Evolutionary conservation across 2,329 filamentous ascomycete species (phyloP), one percentile per base, ranked within the genome.

Genomic region (Paraconiothyrium brasiliense): DNA sequence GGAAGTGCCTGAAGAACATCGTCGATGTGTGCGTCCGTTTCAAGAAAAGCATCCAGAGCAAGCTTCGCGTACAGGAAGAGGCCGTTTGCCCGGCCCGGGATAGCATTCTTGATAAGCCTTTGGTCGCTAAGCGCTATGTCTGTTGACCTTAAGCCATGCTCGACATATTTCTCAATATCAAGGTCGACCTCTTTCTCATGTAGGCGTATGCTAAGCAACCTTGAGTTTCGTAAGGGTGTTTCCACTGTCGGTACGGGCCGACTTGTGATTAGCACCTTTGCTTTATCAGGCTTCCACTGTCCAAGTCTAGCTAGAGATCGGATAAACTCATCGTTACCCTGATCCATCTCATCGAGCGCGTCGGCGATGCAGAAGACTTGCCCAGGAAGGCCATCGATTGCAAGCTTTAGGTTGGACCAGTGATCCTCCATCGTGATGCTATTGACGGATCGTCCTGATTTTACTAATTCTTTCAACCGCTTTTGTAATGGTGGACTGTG

Each of bases 271-370:
- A 83, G 30, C 0, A 84, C 62, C 59, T 84, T 84, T 59, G 83
- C 68, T 8, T 64, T 69, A 0, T 49, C 55, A 0, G 80, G 75
- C 3, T 61, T 65, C 66, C 68, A 72, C 5, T 70, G 61, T 0
- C 76, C 78, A 0, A 84, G 68, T 0, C 62, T 55, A 1, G 68
- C 71, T 0, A 84, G 2, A 65, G 52, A 3, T 72, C 50, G 2
- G 83, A 60, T 34, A 83, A 81, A 50, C 1, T 34, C 78, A 74
- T 16, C 75, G 13, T 80, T 68, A 0, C 70, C 77, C n/a, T 67
- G 43, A 44, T 82, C 79, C 77, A 84, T 83, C 66, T 85, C 83
- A 60, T 85, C 83, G 2, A 84, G 71, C 0, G 81, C 82, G 61
- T 84, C 82, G 0, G 74, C 72, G 1, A 84, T 71, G 37, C 77